Evolutionary conservation across 2,329 filamentous ascomycete species (phyloP).

Genomic region (Thermochaetoides dissita): DNA sequence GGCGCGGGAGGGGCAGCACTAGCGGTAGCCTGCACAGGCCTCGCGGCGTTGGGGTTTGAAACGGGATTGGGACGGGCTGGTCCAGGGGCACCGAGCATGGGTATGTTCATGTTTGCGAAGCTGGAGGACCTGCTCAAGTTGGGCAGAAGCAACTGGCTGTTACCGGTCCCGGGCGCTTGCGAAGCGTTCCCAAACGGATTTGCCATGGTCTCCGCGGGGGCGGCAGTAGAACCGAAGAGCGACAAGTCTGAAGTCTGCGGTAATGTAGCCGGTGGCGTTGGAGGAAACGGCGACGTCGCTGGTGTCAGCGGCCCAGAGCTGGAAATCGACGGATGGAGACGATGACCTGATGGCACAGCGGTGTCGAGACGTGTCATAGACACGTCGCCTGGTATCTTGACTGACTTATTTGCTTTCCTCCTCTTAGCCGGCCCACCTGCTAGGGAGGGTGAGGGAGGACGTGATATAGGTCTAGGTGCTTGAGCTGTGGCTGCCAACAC

Average conservation of each 20-base stretch:
- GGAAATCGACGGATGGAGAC: constrained; percentile 4
- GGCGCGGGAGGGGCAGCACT: constrained; percentile 3
- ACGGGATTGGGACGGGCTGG: constrained; percentile 65
- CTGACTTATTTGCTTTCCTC: constrained; percentile 59
- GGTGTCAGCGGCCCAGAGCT: constrained; percentile 21
- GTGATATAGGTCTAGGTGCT: constrained; percentile 30
- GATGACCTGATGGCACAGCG: constrained; percentile 7
- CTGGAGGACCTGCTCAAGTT: constrained; percentile 45
- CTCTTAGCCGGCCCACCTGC: constrained; percentile 61
- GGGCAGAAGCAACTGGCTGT: constrained; percentile 44
- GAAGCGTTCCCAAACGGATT: constrained; percentile 41
- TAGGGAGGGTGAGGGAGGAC: constrained; percentile 57
- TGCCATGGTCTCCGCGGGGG: constrained; percentile 23
- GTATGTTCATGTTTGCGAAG: constrained; percentile 49
- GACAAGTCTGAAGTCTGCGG: constrained; percentile 25
- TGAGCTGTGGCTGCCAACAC: constrained; percentile 1
- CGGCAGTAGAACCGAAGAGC: constrained; percentile 29
- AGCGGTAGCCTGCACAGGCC: constrained; percentile 11
- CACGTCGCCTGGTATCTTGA: constrained; percentile 57
- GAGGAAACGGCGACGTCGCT: constrained; percentile 40
- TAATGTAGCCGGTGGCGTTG: constrained; percentile 29
- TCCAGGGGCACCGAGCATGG: constrained; percentile 56
- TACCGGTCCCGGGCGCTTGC: constrained; percentile 49
- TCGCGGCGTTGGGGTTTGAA: constrained; percentile 51
- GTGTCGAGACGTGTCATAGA: constrained; percentile 74